Percentiles rank a stretch among this genome's conserved stretches.
Evolutionary conservation across 495 filamentous ascomycete species (phyloP).

Genomic region (Hypoxylon lienhwacheense): DNA sequence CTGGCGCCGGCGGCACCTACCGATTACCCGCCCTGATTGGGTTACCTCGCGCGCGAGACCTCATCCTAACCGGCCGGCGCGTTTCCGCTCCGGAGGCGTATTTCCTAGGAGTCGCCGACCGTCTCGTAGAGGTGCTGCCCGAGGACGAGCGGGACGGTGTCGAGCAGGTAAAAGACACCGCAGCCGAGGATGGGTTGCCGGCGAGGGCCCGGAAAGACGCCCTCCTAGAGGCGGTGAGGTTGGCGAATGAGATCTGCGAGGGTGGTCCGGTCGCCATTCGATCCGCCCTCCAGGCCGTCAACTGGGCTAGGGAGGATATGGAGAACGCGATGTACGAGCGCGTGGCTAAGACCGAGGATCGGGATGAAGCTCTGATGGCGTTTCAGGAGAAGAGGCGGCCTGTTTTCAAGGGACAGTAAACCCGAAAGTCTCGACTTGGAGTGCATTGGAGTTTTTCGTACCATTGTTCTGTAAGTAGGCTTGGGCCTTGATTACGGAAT

Average conservation of each 20-base stretch:
- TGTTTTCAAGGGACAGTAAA: conserved; percentile 68
- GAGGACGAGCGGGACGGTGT: conserved; percentile 55
- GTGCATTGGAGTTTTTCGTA: not conserved
- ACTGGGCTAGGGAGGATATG: conserved; percentile 62
- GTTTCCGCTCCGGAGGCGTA: conserved; percentile 79
- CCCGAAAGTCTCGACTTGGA: not conserved
- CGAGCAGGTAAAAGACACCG: conserved; percentile 45
- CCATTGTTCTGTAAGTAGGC: too few species aligned
- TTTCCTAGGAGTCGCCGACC: conserved; percentile 79
- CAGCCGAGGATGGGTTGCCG: conserved; percentile 39
- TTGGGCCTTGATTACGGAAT: too few species aligned
- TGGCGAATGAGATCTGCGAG: conserved; percentile 81
- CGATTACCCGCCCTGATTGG: conserved; percentile 80
- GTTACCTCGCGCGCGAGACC: conserved; percentile 69
- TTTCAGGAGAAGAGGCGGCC: conserved; percentile 92
- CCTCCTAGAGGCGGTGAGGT: conserved; percentile 69
- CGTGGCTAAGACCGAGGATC: conserved; percentile 80
- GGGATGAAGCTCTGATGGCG: conserved; percentile 80
- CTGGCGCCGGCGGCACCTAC: conserved; percentile 90
- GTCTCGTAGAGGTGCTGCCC: conserved; percentile 71
- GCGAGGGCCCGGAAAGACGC: conserved; percentile 61
- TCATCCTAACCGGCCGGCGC: conserved; percentile 82
- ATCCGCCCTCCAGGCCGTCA: conserved; percentile 71
- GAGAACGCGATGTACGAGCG: conserved; percentile 79
- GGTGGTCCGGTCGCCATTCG: conserved; percentile 81